Evolutionary conservation across 257 asterid species (phyloP).

Genomic region (Solanum rostratum): DNA sequence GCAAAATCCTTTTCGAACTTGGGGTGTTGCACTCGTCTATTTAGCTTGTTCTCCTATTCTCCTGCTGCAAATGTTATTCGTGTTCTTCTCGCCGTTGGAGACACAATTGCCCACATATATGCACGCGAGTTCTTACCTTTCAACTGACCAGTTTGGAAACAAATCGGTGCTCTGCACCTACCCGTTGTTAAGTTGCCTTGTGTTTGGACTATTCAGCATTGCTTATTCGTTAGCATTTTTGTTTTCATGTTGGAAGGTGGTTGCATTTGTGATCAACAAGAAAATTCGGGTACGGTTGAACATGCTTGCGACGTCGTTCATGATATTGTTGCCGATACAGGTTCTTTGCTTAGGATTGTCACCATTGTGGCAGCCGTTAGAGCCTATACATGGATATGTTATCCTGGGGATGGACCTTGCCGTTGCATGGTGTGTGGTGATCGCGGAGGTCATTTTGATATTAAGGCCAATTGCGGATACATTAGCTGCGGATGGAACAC

Average conservation of each 20-base stretch:
- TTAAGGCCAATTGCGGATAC: slow-evolving; percentile 58
- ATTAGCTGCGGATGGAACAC: slow-evolving; percentile 30
- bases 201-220: slow-evolving; percentile 38
- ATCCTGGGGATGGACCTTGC: slow-evolving; percentile 36
- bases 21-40: slow-evolving; percentile 26
- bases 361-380: slow-evolving; percentile 44
- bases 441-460: slow-evolving; percentile 50
- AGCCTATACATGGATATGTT: slow-evolving; percentile 17
- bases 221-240: slow-evolving; percentile 40
- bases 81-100: slow-evolving; percentile 35
- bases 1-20: slow-evolving; percentile 17
- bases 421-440: slow-evolving; percentile 33
- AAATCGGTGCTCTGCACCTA: slow-evolving; percentile 41
- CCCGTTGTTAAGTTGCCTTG: slow-evolving; percentile 48
- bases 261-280: slow-evolving; percentile 56
- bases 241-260: slow-evolving; percentile 56
- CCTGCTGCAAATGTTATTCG: slow-evolving; percentile 27
- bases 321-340: slow-evolving; percentile 55
- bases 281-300: slow-evolving; percentile 43
- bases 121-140: slow-evolving; percentile 29
- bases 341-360: slow-evolving; percentile 36
- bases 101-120: slow-evolving; percentile 26
- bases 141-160: slow-evolving; percentile 20
- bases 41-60: slow-evolving; percentile 27
- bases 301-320: slow-evolving; percentile 34